Base-by-base conservation (phyloP, 139 green algal genomes). In the Coccomyxa sp. region DNA sequence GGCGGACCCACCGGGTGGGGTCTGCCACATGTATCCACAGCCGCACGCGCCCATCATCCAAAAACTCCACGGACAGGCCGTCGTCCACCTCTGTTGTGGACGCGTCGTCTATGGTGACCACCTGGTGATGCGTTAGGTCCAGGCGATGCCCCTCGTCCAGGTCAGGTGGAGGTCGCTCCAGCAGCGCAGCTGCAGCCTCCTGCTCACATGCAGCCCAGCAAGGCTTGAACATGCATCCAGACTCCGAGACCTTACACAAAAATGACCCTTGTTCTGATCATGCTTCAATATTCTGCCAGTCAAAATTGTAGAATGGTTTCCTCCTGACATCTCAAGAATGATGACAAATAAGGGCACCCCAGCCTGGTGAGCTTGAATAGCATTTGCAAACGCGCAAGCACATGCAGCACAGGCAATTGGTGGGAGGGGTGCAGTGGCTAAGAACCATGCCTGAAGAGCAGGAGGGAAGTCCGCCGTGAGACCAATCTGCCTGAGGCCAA, bases 21-120 rank as follows among this genome's bases (percentile, higher is more conserved):
- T 98, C 95, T 17, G 95, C 95, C 51, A 98, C 90, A 86, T 98
- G 95, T 27, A 98, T 89, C 96, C 96, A 98, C 71, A 98, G 79
- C 79, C 89, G 83, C 32, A 85, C 17, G 1, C 85, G 58, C 13
- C 89, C 92, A 16, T 90, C 90, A 13, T 81, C 30, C 38, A 95
- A 77, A 14, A 15, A 14, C 79, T 95, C 90, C 14, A 94, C 75
- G 11, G 81, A 89, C 27, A 98, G 66, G 21, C 90, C 95, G 84
- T 98, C 95, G 85, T 98, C 95, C 9, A 92, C 89, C 81, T 98
- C 95, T 0, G 87, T 92, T 13, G 95, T 98, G 71, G 23, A 18
- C 23, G n/a, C 89, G 71, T 97, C 94, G 82, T 98, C 95, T 71
- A 98, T 93, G 13, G 92, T 96, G 81, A 91, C 87, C 1, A 92